phyloP scores from a whole-genome alignment of 345 rosid genomes.

The Eucalyptus cloeziana region DNA sequence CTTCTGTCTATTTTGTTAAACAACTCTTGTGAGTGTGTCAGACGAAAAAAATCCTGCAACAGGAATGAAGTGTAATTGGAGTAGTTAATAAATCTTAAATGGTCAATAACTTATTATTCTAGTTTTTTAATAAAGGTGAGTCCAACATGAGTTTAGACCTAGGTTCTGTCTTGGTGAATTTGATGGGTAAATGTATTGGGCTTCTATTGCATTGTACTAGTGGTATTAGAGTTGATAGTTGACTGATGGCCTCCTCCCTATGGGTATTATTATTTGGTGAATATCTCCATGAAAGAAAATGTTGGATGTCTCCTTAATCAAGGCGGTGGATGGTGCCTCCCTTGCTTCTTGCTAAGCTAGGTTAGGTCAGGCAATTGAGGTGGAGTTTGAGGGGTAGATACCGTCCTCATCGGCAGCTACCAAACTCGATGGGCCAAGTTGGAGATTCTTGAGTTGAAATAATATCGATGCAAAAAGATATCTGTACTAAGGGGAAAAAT shows the following conservation, averaged over 20 bases:
- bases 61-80: neutral
- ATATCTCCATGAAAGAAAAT: neutral
- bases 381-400: neutral
- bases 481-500: neutral
- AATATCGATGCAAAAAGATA: neutral
- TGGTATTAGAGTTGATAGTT: neutral
- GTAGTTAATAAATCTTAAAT: neutral
- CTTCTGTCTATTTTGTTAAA: neutral
- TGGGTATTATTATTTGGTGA: neutral
- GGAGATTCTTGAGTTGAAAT: neutral
- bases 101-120: no score
- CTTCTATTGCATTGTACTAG: neutral
- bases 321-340: neutral
- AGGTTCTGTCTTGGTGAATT: neutral
- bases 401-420: neutral
- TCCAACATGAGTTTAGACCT: neutral
- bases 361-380: neutral
- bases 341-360: neutral
- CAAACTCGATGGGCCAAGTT: neutral
- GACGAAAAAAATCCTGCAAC: neutral
- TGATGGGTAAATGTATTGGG: neutral
- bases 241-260: neutral
- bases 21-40: neutral
- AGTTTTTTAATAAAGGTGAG: neutral
- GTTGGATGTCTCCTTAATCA: neutral